Evolutionary conservation across 2,329 filamentous ascomycete genomes (phyloP), one percentile per base, ranked within the genome.

Genomic region (Aspergillus carbonarius): DNA sequence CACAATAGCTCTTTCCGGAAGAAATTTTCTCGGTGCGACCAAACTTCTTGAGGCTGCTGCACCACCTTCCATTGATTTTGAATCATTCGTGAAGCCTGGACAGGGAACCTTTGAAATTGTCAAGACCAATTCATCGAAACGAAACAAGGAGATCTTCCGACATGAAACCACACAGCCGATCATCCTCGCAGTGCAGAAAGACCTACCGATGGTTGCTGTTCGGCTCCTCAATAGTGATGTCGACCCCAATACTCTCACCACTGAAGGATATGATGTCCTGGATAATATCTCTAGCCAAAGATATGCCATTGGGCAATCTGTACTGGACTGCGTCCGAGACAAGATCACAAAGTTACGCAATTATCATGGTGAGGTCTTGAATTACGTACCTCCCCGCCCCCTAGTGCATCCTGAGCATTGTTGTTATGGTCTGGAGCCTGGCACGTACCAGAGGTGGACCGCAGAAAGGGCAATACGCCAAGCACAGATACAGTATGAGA

Each of bases 41-140:
- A 85, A 84, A 61, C 76, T 95, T 2, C 79, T 95, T 1, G 79
- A 85, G 2, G 77, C 80, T 5, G 90, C 90, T 1, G 87, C 88
- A 1, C 75, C 80, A 1, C 75, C 85, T 0, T 72, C 81, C 0
- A 80, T 92, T 34, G 80, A 85, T 7, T 89, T 88, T 59, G 85
- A 76, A 0, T 72, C 78, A 0, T 76, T 73, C 42, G 66, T 79
- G 20, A 68, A 70, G 18, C 64, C 70, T 12, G 57, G 63, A 8
- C 57, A 61, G 23, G 35, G 47, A 1, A 40, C 55, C 1, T 47
- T 20, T n/a, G 37, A 59, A 3, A 8, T 18, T 9, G 27, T 56
- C 25, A 68, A 66, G 2, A 68, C 79, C 3, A 64, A 77, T 18
- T 74, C 67, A 15, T 69, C 80, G 1, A 82, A 88, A 20, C 51